Evolutionary conservation across 345 rosid species (phyloP), one percentile per base, ranked within the genome.

Genomic region (Brassica juncea): DNA sequence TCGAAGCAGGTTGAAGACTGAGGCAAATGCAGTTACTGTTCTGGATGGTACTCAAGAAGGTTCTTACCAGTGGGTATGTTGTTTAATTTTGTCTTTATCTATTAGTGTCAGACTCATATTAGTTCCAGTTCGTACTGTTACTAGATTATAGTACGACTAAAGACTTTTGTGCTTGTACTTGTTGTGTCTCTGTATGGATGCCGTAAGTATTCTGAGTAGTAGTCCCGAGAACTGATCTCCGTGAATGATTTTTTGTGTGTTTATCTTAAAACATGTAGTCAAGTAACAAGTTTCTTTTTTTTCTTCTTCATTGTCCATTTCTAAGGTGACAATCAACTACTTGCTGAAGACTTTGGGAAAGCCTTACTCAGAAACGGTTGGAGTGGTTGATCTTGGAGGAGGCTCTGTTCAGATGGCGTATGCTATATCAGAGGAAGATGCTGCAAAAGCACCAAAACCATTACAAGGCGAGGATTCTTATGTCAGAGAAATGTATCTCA

Each of bases 321-420:
- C 82, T 71, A 85, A 95, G 99, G 98, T 95, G 78, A 95, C 99
- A 6, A 91, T 95, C 71, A 95, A 95, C 84, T 93, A 91, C 81
- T 86, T 95, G 58, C 81, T 90, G 74, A 91, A 88, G 70, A 88
- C 89, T 58, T 74, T 95, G 82, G 97, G 99, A 69, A 88, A 84
- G 82, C 76, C 86, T 27, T 91, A 89, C 84, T 77, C 88, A 23
- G 78, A 88, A 14, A 93, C 99, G 37, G 98, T 95, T 85, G 99
- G 99, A 83, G 95, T 95, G 34, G 96, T 95, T 80, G 99, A 95
- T 86, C 99, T 95, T 77, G 99, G 99, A 65, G 99, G 99, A 64
- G 99, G 99, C 16, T 95, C 99, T 57, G 98, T 95, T 81, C 99
- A 95, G 82, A 93, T 95, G 99, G 98, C 99, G 8, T 95, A 91